Conservation (phyloP, 2,329 filamentous ascomycete species). For the Aspergillus unguis region DNA sequence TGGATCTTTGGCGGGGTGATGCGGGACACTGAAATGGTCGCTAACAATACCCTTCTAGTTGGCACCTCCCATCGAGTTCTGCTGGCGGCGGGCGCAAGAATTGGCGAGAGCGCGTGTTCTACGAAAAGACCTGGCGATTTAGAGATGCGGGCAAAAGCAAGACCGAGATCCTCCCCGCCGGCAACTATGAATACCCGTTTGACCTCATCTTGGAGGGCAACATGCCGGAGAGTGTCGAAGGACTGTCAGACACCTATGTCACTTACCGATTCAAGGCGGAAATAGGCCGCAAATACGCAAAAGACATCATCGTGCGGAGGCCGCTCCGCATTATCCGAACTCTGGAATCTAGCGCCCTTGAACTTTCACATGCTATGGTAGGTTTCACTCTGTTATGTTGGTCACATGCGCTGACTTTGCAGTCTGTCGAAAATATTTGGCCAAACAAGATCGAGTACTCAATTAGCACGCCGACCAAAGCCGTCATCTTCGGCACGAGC, state of each 20-base stretch:
- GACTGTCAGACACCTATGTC: conserved; percentile 78
- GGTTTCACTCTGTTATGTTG: not conserved
- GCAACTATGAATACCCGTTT: conserved; percentile 83
- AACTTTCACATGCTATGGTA: conserved; percentile 81
- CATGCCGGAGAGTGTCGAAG: conserved; percentile 83
- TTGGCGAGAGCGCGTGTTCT: conserved; percentile 51
- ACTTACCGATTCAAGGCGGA: conserved; percentile 90
- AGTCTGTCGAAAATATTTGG: conserved; percentile 92
- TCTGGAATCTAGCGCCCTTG: conserved; percentile 69
- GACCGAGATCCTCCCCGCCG: conserved; percentile 60
- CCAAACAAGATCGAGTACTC: conserved; percentile 97
- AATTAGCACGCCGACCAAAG: conserved; percentile 88
- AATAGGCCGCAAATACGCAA: conserved; percentile 82
- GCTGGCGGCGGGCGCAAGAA: conserved; percentile 36
- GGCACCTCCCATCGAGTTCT: conserved; percentile 37
- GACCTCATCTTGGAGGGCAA: conserved; percentile 67
- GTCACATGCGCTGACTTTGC: conserved; percentile 17
- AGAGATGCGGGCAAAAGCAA: conserved; percentile 50
- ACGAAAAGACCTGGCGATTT: conserved; percentile 71
- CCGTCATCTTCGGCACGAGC: conserved; percentile 86
- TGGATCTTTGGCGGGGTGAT: conserved; percentile 20
- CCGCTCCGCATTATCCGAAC: conserved; percentile 75
- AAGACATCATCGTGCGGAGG: conserved; percentile 79
- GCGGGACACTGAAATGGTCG: not conserved
- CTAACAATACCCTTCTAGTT: conserved; percentile 21